phyloP scores from a whole-genome alignment of 2,329 filamentous ascomycete species.

The Aureobasidium sp. region DNA sequence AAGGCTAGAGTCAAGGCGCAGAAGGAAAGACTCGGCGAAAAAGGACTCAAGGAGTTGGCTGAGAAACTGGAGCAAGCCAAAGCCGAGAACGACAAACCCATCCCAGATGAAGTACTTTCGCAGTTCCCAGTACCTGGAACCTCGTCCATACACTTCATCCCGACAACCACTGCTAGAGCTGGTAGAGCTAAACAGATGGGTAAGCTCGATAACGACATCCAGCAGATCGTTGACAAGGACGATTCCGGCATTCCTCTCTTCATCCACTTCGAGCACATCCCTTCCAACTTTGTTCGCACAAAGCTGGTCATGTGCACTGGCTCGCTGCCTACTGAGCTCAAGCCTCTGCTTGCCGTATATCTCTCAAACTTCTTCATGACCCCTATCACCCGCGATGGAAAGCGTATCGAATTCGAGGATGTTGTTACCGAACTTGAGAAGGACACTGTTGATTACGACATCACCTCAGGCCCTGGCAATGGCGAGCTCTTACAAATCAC shows the following conservation, averaged over 20 bases:
- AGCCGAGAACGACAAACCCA: conserved; percentile 77
- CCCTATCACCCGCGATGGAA: conserved; percentile 69
- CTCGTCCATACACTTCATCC: conserved; percentile 91
- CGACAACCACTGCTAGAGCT: conserved; percentile 75
- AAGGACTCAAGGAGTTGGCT: conserved; percentile 68
- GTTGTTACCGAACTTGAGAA: conserved; percentile 86
- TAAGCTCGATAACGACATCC: conserved; percentile 58
- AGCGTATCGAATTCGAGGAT: conserved; percentile 78
- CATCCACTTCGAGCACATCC: conserved; percentile 93
- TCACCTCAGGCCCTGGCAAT: conserved; percentile 67
- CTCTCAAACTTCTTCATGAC: conserved; percentile 92
- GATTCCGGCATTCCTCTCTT: conserved; percentile 65
- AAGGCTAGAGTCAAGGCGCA: conserved; percentile 70
- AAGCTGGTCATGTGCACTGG: conserved; percentile 73
- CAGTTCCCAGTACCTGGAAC: conserved; percentile 75
- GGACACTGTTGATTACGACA: conserved; percentile 78
- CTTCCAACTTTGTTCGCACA: conserved; percentile 85
- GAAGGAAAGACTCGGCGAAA: conserved; percentile 70
- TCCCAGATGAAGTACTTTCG: conserved; percentile 74
- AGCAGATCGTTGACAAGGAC: conserved; percentile 67
- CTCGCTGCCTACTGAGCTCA: conserved; percentile 69
- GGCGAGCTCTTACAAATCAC: conserved; percentile 73
- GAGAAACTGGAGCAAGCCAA: conserved; percentile 77
- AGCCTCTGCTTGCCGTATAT: conserved; percentile 78
- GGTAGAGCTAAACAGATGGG: conserved; percentile 71